Base-by-base conservation (phyloP, 2,329 filamentous ascomycete genomes). In the Chaetothyriales sp. region DNA sequence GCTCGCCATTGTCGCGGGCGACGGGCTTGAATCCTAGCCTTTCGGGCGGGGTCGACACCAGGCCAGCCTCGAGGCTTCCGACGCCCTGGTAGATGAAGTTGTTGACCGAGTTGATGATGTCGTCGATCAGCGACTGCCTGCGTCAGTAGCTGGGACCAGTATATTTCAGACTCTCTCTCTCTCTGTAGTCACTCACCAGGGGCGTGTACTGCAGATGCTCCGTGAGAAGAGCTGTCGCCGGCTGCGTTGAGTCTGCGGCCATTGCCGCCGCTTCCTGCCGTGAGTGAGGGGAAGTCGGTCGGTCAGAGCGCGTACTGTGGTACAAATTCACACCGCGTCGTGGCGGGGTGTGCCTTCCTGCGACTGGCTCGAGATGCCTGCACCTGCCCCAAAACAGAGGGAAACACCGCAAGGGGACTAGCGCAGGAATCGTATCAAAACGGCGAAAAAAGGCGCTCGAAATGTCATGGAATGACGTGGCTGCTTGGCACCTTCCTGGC, bases 81-180 rank as follows among this genome's bases (percentile, higher is more conserved):
- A 95, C 81, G 49, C 87, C 89, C 66, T 84, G 84, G 68, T 94
- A 92, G 62, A 92, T 84, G 61, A 95, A 79, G 62, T 90, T 86
- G 72, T 96, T 98, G 67, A 95, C 81, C 50, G 84, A 85, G 73
- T 96, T 95, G 72, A 96, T 95, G 61, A 96, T 89, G 70, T 96
- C 90, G 78, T 98, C 92, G 63, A 98, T 84, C 43, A 98, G 79
- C 54, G 85, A 85, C 89, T 95, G 62, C 7, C 26, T 12, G n/a
- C 18, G 47, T 58, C 47, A 59, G 54, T 46, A 43, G 5, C 32
- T 15, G 10, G 10, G 4, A 4, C n/a, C n/a, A n/a, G n/a, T n/a
- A n/a, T n/a, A n/a, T n/a, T n/a, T n/a, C n/a, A n/a, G n/a, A n/a
- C 32, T 2, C 28, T n/a, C 7, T 26, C 20, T 51, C 25, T 46